These are phyloP conservation scores for Simmondsia chinensis DNA, from an alignment of 148 eudicot genomes.

Conservation along the genomic window DNA sequence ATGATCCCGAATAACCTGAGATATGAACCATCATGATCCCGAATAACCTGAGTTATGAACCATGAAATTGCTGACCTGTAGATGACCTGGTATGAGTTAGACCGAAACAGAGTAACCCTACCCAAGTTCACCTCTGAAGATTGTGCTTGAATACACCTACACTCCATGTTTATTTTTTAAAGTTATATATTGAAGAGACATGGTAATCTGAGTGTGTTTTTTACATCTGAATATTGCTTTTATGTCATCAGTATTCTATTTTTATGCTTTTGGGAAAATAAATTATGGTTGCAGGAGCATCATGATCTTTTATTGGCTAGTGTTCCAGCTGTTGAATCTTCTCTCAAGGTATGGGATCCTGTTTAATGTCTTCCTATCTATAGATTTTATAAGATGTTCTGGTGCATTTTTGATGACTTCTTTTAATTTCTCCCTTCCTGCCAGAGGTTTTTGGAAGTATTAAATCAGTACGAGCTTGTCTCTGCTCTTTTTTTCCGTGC, in stretches of 20 bases:
- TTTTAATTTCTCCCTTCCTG: conserved; percentile 16
- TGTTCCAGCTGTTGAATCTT: conserved; percentile 80
- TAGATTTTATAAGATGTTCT: conserved; percentile 2
- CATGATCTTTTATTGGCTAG: conserved; percentile 77
- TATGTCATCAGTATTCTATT: conserved; percentile 7
- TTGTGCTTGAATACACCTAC: no score
- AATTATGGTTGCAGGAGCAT: conserved; percentile 56
- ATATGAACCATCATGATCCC: no score
- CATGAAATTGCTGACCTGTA: no score
- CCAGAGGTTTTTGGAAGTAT: conserved; percentile 58
- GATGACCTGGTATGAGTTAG: no score
- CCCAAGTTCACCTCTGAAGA: no score
- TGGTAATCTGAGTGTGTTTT: no score
- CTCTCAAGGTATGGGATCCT: conserved; percentile 56
- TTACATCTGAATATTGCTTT: background rate
- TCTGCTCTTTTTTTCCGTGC: conserved; percentile 55
- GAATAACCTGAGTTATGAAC: no score
- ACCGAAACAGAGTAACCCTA: no score
- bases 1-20: no score
- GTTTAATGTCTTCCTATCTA: conserved; percentile 5
- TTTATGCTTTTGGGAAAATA: conserved; percentile 4
- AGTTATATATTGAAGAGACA: no score
- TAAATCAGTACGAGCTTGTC: conserved; percentile 75
- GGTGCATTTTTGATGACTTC: conserved; percentile 8
- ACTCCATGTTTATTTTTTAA: no score